phyloP scores from a whole-genome alignment of 108 stramenopile species.

The Epithemia pelagica region DNA sequence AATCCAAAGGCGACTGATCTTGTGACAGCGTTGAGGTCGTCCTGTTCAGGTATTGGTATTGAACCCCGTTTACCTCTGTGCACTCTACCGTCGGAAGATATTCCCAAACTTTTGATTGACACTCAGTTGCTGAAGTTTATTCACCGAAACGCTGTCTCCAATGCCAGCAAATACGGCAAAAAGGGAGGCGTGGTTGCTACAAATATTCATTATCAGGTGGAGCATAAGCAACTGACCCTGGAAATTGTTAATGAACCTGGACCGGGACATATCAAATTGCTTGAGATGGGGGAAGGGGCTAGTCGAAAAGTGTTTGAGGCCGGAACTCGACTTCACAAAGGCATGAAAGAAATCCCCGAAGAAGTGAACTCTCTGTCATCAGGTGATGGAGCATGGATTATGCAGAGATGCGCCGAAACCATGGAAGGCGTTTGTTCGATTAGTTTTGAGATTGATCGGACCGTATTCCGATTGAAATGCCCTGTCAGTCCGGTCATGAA shows the following conservation, averaged over 20 bases:
- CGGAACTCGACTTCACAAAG: conserved; percentile 37
- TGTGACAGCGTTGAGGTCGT: neutral
- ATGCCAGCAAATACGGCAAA: conserved; percentile 70
- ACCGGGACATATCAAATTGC: conserved; percentile 37
- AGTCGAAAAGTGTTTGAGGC: conserved; percentile 41
- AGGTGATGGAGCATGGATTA: conserved; percentile 72
- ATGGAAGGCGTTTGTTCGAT: conserved; percentile 48
- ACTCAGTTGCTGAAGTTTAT: conserved; percentile 51
- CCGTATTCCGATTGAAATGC: conserved; percentile 38
- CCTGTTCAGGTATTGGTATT: neutral
- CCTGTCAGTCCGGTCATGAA: conserved; percentile 8
- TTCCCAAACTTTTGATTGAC: conserved; percentile 42
- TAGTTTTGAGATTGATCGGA: conserved; percentile 39
- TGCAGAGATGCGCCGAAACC: conserved; percentile 60
- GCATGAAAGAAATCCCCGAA: neutral
- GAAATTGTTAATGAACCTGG: conserved; percentile 66
- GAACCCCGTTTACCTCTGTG: conserved; percentile 27
- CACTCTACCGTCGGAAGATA: conserved; percentile 17
- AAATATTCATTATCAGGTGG: conserved; percentile 27
- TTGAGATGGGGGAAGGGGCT: conserved; percentile 33
- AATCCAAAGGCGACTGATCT: conserved; percentile 39
- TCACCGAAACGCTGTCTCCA: conserved; percentile 64
- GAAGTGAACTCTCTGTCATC: conserved; percentile 1
- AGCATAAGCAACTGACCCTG: conserved; percentile 29
- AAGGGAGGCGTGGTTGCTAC: conserved; percentile 43